Conservation (phyloP, 805 yeast genomes). For the Pichia insulana region DNA sequence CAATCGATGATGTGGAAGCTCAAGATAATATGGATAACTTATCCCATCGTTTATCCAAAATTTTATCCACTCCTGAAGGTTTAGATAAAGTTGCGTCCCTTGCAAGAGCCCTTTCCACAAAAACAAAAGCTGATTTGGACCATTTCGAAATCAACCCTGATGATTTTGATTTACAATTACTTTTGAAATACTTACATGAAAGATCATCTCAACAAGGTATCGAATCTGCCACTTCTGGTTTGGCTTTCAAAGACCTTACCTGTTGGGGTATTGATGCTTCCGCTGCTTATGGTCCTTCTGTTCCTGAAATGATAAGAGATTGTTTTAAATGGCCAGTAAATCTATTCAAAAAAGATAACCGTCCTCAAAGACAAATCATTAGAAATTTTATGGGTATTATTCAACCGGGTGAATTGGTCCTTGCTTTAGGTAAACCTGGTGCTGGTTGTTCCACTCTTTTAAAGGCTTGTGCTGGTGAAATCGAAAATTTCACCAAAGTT, state of each 20-base stretch:
- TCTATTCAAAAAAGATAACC: conserved; percentile 25
- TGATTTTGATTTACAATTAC: conserved; percentile 37
- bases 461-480: conserved; percentile 52
- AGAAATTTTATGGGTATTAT: conserved; percentile 35
- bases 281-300: conserved; percentile 42
- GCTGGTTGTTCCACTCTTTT: conserved; percentile 72
- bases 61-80: conserved; percentile 22
- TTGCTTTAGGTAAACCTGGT: conserved; percentile 69
- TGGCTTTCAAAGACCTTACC: conserved; percentile 35
- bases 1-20: conserved; percentile 19
- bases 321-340: conserved; percentile 23
- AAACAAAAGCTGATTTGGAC: conserved; percentile 37
- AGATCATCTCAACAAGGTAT: conserved; percentile 37
- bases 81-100: conserved; percentile 35
- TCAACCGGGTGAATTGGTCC: conserved; percentile 56
- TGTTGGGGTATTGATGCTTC: conserved; percentile 45
- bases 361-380: conserved; percentile 30
- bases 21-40: conserved; percentile 19
- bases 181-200: conserved; percentile 32
- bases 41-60: conserved; percentile 22
- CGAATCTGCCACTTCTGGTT: conserved; percentile 43
- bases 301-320: conserved; percentile 34
- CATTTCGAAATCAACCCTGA: conserved; percentile 36
- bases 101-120: conserved; percentile 42
- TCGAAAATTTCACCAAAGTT: conserved; percentile 34